Base-by-base conservation (phyloP, 805 yeast genomes). In the Zygosaccharomyces rouxii region DNA sequence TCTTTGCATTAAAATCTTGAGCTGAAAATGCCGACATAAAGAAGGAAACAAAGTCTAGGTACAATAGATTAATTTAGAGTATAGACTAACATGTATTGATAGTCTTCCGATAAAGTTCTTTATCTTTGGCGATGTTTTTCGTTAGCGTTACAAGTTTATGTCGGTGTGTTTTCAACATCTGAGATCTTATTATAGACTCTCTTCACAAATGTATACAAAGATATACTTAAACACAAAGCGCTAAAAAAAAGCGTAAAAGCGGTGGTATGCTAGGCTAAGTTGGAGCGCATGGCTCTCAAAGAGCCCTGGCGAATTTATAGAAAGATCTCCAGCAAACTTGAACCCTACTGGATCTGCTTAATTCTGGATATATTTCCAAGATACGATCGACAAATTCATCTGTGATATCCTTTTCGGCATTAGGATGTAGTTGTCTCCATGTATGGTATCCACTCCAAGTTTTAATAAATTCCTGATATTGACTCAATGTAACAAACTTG, bases 381-480 rank as follows among this genome's bases (percentile, higher is more conserved):
- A 79, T 38, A 62, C 65, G 42, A 61, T 64, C 22, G 67, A 65
- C 14, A 73, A 69, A 57, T 68, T 65, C 39, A 75, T 72, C 88
- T 82, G 81, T 56, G 76, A 71, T 18, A 72, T 68, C 68, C 10
- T 29, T n/a, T 11, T 74, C 67, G 1, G 64, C 56, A 4, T 69
- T 70, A 5, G 47, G 54, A 11, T 52, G 50, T 37, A 63, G 66
- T 16, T 68, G 67, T 42, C 68, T 66, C 77, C 80, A 84, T 37
- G 69, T 71, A 64, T 83, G 87, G 62, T 76, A 79, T 1, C 86
- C 76, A 58, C 94, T 84, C 76, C 82, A 84, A 0, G 96, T 86
- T n/a, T 71, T 66, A 21, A 84, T 59, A 62, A 87, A 86, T 16
- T 71, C 64, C 3, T 71, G 63, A 54, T 75, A 80, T 4, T 71